Evolutionary conservation across 768 basidiomycete genomes (phyloP).

Genomic region (Cystobasidium onofrii): DNA sequence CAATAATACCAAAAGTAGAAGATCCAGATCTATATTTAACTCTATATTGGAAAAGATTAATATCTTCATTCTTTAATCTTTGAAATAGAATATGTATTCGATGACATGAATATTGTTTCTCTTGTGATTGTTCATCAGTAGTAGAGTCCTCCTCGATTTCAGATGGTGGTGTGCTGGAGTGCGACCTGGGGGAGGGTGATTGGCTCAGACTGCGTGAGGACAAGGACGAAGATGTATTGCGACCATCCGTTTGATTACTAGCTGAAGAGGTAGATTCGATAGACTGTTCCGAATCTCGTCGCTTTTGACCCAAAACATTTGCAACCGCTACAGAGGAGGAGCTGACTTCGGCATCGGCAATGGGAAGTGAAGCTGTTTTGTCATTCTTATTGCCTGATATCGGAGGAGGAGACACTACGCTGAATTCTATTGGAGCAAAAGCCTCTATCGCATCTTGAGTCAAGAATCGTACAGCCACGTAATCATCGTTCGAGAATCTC

Average conservation of each 20-base stretch:
- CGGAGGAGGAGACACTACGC: background rate
- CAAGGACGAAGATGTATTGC: too few species aligned
- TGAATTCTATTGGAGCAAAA: background rate
- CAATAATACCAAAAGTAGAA: background rate
- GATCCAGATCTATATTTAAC: constrained; percentile 3
- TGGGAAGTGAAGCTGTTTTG: too few species aligned
- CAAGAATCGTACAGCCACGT: constrained; percentile 12
- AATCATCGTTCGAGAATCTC: background rate
- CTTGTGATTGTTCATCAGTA: background rate
- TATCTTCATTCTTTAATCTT: background rate
- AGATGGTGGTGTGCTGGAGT: too few species aligned
- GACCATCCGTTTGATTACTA: too few species aligned
- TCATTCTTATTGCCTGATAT: too few species aligned
- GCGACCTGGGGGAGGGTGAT: too few species aligned
- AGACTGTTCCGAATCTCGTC: too few species aligned
- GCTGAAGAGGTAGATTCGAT: too few species aligned
- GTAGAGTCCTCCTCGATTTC: background rate
- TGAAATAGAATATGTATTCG: background rate
- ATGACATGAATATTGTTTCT: background rate
- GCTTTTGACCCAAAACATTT: too few species aligned
- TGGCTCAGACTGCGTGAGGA: too few species aligned
- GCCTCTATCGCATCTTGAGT: background rate
- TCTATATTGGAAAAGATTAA: background rate
- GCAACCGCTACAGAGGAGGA: too few species aligned
- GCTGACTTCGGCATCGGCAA: too few species aligned